These are phyloP conservation scores for Mycena kentingensis DNA, from an alignment of 768 basidiomycete genomes.

Conservation along the genomic window DNA sequence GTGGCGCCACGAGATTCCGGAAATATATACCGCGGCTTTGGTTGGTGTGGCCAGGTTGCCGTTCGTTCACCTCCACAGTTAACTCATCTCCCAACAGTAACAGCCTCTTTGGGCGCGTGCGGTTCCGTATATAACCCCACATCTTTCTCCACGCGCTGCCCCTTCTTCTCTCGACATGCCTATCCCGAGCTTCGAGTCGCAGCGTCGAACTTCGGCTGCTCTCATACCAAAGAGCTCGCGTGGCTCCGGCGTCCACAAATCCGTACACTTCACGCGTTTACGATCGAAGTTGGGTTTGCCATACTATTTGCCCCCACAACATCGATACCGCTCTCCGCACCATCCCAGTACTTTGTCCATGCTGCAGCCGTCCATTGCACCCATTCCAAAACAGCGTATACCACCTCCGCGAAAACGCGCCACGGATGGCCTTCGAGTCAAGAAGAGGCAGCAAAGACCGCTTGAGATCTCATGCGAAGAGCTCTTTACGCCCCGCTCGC, in stretches of 20 bases:
- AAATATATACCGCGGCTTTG: too few species aligned
- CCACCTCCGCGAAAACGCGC: too few species aligned
- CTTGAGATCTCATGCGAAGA: not conserved
- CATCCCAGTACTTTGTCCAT: too few species aligned
- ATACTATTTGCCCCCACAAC: too few species aligned
- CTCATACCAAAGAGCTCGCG: not conserved
- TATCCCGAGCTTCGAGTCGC: slow-evolving; percentile 9
- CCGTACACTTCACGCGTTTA: not conserved
- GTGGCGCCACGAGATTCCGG: too few species aligned
- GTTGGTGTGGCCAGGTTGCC: too few species aligned
- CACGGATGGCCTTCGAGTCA: not conserved
- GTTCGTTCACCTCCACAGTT: not conserved
- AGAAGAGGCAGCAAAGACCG: not conserved
- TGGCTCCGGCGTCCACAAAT: not conserved
- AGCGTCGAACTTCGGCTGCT: slow-evolving; percentile 10
- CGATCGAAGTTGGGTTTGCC: too few species aligned
- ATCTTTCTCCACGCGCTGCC: not conserved
- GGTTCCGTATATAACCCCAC: not conserved
- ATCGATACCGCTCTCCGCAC: too few species aligned
- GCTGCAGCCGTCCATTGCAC: too few species aligned
- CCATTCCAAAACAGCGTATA: too few species aligned
- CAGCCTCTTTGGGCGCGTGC: not conserved
- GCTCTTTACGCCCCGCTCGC: not conserved
- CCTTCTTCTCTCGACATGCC: not conserved
- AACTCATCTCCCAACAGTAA: not conserved